A percentile compares a stretch with the other conserved stretches of the same genome.
Conservation (phyloP, 1,284 basidiomycete species). For the Cystobasidiaceae sp. region DNA sequence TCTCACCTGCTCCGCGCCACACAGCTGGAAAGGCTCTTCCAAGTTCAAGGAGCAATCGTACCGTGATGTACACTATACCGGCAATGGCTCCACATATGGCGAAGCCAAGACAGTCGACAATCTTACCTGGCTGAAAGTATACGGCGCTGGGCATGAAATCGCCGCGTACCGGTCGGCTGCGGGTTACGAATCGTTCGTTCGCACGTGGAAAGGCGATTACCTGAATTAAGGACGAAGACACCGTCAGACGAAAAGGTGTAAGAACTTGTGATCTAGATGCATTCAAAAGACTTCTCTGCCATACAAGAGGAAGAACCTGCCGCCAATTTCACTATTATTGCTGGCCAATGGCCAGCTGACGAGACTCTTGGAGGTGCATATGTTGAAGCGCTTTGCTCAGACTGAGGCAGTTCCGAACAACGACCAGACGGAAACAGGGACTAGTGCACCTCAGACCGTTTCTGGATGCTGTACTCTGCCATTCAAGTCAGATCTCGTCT, state of each 20-base stretch:
- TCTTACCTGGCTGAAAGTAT: constrained; percentile 4
- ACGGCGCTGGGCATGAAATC: constrained; percentile 1
- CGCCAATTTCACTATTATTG: no score
- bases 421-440: no score
- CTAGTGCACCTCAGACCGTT: no score
- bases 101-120: constrained; percentile 2
- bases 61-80: background rate
- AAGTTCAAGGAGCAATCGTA: background rate
- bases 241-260: background rate
- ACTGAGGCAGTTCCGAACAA: no score
- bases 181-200: constrained; percentile 1
- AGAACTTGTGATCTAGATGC: background rate
- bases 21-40: background rate
- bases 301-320: no score
- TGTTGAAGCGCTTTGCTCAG: no score
- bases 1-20: background rate
- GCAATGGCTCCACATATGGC: background rate
- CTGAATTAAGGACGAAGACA: background rate
- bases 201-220: background rate
- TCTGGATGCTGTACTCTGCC: no score
- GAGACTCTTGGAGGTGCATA: no score
- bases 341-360: no score
- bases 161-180: background rate
- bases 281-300: background rate
- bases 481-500: no score